A percentile compares a stretch with the other conserved stretches of the same genome.
phyloP scores from a whole-genome alignment of 176 grass and related monocot genomes.

The Zoysia pacifica region DNA sequence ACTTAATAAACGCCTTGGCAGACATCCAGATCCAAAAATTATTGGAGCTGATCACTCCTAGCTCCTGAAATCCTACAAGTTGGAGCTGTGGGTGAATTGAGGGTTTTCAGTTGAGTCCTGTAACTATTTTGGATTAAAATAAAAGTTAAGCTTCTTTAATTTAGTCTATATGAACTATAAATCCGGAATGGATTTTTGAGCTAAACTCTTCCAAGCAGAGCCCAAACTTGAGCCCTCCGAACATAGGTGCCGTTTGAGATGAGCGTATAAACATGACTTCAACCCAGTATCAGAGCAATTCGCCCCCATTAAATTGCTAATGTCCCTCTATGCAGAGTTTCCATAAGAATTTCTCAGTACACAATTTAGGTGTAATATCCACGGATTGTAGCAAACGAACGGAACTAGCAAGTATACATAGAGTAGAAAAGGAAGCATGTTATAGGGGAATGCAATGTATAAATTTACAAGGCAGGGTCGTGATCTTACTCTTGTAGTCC shows the following conservation, averaged over 20 bases:
- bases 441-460: slow-evolving; percentile 1
- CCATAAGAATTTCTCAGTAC: background rate
- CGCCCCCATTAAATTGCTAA: background rate
- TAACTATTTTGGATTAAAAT: background rate
- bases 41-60: too few relatives aligned
- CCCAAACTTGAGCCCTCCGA: background rate
- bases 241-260: background rate
- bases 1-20: background rate
- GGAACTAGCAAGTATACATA: background rate
- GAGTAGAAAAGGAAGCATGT: background rate
- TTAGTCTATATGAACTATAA: background rate
- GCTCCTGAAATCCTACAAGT: too few relatives aligned
- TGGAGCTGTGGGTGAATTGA: too few relatives aligned
- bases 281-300: background rate
- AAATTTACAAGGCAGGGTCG: background rate
- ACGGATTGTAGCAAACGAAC: background rate
- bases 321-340: background rate
- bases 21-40: too few relatives aligned
- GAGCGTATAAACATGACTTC: background rate
- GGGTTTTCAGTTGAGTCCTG: background rate
- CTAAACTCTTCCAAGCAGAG: background rate
- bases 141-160: background rate
- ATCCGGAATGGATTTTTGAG: background rate
- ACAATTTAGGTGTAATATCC: background rate
- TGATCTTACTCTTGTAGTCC: slow-evolving; percentile 89